These are phyloP conservation scores for Carpinus fangiana DNA, from an alignment of 306 rosid genomes.

Conservation along the genomic window DNA sequence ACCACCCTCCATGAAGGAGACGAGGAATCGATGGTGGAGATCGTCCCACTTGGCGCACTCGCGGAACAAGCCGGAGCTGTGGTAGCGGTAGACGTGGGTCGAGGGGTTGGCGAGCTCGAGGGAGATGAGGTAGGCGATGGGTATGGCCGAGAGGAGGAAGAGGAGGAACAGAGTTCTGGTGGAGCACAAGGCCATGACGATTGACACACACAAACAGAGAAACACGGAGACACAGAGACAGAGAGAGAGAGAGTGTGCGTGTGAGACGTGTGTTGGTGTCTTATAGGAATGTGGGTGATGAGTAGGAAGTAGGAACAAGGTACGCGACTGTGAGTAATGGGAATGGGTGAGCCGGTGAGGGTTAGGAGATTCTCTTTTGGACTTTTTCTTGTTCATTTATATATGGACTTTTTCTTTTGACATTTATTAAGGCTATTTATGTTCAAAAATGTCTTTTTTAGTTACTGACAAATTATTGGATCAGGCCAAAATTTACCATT, in stretches of 20 bases:
- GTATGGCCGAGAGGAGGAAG: conserved; percentile 63
- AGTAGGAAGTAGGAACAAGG: not conserved
- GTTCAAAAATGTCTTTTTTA: not conserved
- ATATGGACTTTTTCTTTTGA: no score
- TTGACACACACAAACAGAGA: conserved; percentile 24
- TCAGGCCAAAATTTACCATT: no score
- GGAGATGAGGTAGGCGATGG: conserved; percentile 65
- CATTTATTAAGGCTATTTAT: not conserved
- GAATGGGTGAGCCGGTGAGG: not conserved
- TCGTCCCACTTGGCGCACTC: conserved; percentile 87
- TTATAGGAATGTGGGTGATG: not conserved
- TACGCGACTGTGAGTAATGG: no score
- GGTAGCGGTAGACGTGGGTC: conserved; percentile 68
- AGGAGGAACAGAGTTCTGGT: conserved; percentile 40
- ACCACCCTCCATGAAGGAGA: conserved; percentile 65
- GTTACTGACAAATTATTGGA: no score
- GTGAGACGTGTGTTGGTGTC: no score
- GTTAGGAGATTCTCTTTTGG: not conserved
- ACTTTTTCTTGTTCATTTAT: not conserved
- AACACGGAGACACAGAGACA: conserved; percentile 28
- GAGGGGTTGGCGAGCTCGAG: conserved; percentile 59
- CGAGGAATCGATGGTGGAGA: conserved; percentile 57
- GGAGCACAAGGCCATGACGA: conserved; percentile 43
- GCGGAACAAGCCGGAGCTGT: conserved; percentile 62
- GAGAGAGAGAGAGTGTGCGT: conserved; percentile 3